Conservation (phyloP, 371 early-diverging fungal species). For the Rhizopus arrhizus region DNA sequence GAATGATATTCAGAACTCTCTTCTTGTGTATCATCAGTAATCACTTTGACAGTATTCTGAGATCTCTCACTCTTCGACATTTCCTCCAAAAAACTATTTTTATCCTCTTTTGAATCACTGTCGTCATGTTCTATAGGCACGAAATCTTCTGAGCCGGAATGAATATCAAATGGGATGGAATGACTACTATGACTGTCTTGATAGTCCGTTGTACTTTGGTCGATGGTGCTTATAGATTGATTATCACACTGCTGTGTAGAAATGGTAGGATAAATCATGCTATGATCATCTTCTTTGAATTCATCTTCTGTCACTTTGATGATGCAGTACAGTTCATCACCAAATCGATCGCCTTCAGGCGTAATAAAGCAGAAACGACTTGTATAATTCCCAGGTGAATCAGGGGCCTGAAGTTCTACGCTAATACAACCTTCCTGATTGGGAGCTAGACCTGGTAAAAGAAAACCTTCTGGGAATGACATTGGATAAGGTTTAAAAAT, state of each 20-base stretch:
- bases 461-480: constrained; percentile 31
- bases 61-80: too few relatives aligned
- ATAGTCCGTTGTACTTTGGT: too few relatives aligned
- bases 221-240: too few relatives aligned
- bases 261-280: background rate
- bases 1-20: too few relatives aligned
- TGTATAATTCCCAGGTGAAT: constrained; percentile 57
- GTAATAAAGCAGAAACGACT: constrained; percentile 66
- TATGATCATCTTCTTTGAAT: background rate
- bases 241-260: background rate
- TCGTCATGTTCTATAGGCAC: too few relatives aligned
- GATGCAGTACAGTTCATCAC: constrained; percentile 68
- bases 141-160: too few relatives aligned
- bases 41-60: too few relatives aligned
- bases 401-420: constrained; percentile 67
- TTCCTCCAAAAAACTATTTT: too few relatives aligned
- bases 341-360: constrained; percentile 64
- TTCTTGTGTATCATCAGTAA: too few relatives aligned
- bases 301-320: constrained; percentile 44
- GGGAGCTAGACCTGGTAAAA: constrained; percentile 49
- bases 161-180: too few relatives aligned
- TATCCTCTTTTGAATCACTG: too few relatives aligned
- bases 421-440: constrained; percentile 56
- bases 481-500: constrained; percentile 33
- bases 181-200: too few relatives aligned